phyloP scores from a whole-genome alignment of 805 yeast genomes.

The Candida ficus region DNA sequence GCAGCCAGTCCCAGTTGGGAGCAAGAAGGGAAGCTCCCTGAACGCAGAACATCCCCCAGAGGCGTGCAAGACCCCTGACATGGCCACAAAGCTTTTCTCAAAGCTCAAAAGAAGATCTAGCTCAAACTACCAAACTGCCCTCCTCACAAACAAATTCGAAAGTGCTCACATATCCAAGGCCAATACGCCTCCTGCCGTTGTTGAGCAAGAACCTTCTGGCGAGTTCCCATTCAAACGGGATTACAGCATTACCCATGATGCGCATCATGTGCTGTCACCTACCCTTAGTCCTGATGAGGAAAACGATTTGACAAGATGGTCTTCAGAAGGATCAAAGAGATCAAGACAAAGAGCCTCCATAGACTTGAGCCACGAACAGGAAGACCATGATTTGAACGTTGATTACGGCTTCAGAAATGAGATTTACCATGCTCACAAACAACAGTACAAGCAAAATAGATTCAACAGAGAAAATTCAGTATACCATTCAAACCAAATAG shows the following conservation, averaged over 20 bases:
- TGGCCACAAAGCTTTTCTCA: not conserved
- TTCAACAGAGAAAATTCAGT: conserved; percentile 1
- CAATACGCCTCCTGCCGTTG: conserved; percentile 1
- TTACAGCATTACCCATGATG: not conserved
- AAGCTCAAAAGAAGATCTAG: conserved; percentile 6
- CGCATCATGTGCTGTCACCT: not conserved
- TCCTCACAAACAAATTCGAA: conserved; percentile 3
- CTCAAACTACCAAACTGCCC: conserved; percentile 6
- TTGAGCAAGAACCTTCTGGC: not conserved
- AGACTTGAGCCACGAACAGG: conserved; percentile 4
- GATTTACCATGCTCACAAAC: not conserved
- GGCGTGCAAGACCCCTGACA: conserved; percentile 15
- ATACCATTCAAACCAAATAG: conserved; percentile 9
- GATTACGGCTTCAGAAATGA: conserved; percentile 1
- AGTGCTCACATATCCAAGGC: conserved; percentile 3
- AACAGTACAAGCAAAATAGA: not conserved
- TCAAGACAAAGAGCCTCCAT: conserved; percentile 10
- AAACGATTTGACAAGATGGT: conserved; percentile 5
- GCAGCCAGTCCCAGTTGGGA: not conserved
- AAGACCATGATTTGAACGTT: conserved; percentile 5
- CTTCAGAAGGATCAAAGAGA: conserved; percentile 10
- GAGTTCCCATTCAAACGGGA: conserved; percentile 5
- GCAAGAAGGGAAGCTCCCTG: not conserved
- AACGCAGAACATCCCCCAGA: conserved; percentile 10
- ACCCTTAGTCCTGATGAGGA: conserved; percentile 3